Percentiles rank a stretch among this genome's conserved stretches.
phyloP scores from a whole-genome alignment of 768 basidiomycete genomes.

The Candolleomyces eurysporus region DNA sequence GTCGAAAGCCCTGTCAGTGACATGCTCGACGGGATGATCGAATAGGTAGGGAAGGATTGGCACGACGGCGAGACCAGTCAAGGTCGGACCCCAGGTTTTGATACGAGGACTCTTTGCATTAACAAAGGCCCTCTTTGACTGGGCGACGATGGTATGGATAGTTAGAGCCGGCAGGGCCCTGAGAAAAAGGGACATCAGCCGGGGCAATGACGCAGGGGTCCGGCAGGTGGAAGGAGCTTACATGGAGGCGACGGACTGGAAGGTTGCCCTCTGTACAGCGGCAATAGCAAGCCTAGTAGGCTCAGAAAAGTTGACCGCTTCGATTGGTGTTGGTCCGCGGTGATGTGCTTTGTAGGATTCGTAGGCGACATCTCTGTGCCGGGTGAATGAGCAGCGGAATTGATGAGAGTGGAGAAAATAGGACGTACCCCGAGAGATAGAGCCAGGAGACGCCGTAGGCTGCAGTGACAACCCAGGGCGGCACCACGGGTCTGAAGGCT shows the following conservation, averaged over 20 bases:
- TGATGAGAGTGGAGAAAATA: background rate
- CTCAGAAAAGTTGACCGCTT: constrained; percentile 70
- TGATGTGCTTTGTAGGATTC: constrained; percentile 78
- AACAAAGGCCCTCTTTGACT: constrained; percentile 65
- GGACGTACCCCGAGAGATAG: constrained; percentile 58
- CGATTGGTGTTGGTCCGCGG: constrained; percentile 61
- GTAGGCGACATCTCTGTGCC: constrained; percentile 67
- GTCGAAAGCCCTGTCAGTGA: constrained; percentile 64
- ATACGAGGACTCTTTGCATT: constrained; percentile 56
- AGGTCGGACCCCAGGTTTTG: constrained; percentile 73
- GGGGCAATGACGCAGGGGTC: constrained; percentile 6
- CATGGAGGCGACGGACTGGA: constrained; percentile 85
- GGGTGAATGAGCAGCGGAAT: constrained; percentile 4
- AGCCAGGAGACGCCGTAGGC: constrained; percentile 83
- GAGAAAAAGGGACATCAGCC: constrained; percentile 10
- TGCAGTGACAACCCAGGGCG: constrained; percentile 67
- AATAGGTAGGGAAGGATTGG: constrained; percentile 74
- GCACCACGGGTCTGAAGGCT: constrained; percentile 77
- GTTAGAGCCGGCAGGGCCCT: constrained; percentile 85
- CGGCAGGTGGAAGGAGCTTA: constrained; percentile 30
- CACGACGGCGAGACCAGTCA: constrained; percentile 70
- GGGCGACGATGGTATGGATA: constrained; percentile 78
- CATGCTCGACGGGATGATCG: constrained; percentile 77
- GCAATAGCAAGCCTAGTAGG: constrained; percentile 63
- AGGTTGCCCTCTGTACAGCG: constrained; percentile 74